phyloP scores from a whole-genome alignment of 2,329 filamentous ascomycete species.

The Cytospora paraplurivora region DNA sequence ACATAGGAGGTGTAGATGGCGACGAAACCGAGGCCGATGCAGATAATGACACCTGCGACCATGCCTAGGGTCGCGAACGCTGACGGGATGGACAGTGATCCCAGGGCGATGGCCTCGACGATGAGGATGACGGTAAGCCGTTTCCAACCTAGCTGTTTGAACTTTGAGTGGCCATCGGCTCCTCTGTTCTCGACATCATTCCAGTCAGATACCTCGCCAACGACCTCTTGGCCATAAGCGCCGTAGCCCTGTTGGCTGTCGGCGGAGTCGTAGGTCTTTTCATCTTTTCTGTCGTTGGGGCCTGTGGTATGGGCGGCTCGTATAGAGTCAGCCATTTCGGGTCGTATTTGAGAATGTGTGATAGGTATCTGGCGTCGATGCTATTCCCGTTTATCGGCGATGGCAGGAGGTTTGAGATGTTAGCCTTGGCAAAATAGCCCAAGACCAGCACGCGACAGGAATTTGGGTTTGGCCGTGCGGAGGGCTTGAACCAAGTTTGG shows the following conservation, averaged over 20 bases:
- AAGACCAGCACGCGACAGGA: not conserved
- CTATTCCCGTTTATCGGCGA: too few relatives aligned
- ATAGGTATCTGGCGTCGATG: not conserved
- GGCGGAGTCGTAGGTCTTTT: constrained; percentile 25
- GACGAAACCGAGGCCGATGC: constrained; percentile 40
- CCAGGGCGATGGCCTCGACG: constrained; percentile 59
- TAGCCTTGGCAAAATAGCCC: not conserved
- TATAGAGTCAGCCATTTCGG: constrained; percentile 24
- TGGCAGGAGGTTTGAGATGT: not conserved
- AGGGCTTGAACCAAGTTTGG: constrained; percentile 4
- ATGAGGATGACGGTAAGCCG: constrained; percentile 57
- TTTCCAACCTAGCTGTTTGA: constrained; percentile 59
- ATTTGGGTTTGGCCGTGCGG: not conserved
- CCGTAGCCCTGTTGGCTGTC: constrained; percentile 25
- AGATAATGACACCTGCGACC: constrained; percentile 45
- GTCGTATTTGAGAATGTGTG: not conserved
- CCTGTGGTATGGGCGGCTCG: constrained; percentile 1
- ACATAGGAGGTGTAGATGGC: constrained; percentile 46
- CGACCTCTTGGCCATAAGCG: constrained; percentile 24
- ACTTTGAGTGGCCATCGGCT: constrained; percentile 49
- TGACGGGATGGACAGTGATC: constrained; percentile 52
- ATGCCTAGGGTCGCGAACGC: constrained; percentile 58
- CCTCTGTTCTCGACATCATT: constrained; percentile 49
- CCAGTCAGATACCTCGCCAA: constrained; percentile 27
- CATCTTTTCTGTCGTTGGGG: constrained; percentile 21